Evolutionary conservation across 2,329 filamentous ascomycete genomes (phyloP), one percentile per base, ranked within the genome.

Genomic region (Phialophora verrucosa): DNA sequence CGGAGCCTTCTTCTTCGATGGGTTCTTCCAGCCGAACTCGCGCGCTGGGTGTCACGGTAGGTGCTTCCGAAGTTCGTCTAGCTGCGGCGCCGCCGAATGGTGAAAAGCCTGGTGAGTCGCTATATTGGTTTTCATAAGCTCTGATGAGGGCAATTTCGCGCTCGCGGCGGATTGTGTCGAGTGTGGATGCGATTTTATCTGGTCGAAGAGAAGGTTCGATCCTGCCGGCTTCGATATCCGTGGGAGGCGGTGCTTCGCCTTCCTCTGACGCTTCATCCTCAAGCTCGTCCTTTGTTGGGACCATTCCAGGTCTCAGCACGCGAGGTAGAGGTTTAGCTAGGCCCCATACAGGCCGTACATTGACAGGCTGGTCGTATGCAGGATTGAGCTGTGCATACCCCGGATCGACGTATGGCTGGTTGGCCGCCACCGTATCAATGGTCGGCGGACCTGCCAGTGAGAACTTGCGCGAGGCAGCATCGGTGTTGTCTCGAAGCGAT

Each of bases 341-440:
- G 73, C 82, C 81, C 80, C 84, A 86, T 55, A 86, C 80, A 0
- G 84, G 84, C 63, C 83, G 81, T 12, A 75, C 70, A 17, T 83
- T 82, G 7, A 77, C 75, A 2, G 83, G 78, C 62, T 85, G 82
- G 35, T 84, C 83, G 65, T 86, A 85, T 32, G 82, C 80, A 1
- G 84, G 84, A 59, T 87, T 86, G 3, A 86, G 76, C 11, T 83
- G 78, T 11, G 78, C 77, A 67, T 86, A 85, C 2, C 83, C 82
- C n/a, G 83, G 82, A 44, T 84, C 81, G n/a, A 86, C 79, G 47
- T 81, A 82, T 1, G 80, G 78, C 63, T 81, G 78, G 42, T 82
- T 80, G 1, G 77, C 72, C 51, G 70, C 49, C 12, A 65, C 17
- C 35, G 65, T 38, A 44, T 70, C 63, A 20, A 74, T 69, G 3